Base-by-base conservation (phyloP, 495 filamentous ascomycete genomes). In the Aspergillus egyptiacus region DNA sequence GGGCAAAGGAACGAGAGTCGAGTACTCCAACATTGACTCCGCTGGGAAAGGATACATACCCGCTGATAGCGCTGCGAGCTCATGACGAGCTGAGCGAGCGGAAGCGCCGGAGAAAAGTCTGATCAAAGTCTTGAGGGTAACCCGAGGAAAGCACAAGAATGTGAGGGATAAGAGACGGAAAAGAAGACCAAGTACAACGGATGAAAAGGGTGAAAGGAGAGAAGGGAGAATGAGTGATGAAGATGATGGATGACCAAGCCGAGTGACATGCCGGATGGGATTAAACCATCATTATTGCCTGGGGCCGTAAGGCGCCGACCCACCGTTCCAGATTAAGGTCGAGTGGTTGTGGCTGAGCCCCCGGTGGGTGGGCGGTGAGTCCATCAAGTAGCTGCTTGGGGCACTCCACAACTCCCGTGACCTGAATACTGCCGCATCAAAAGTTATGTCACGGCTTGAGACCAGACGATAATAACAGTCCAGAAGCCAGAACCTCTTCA, bases 51-150 rank as follows among this genome's bases (percentile, higher is more conserved):
- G 35, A 45, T 15, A 71, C 83, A 48, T 79, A 93, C 89, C 76
- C 87, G 75, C 68, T 91, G 85, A 70, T 96, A 96, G 50, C 86
- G 82, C 72, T 88, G 86, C 62, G 85, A 75, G 76, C 84, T 89
- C 75, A 81, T 88, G 66, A 66, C 72, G 72, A 72, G 72, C 66
- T 63, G 65, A 69, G 68, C 71, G 59, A 54, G 48, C 40, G 49
- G 33, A 47, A 50, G 33, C 34, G 19, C 56, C 46, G 51, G 48
- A 51, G 46, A 31, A 50, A 52, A 38, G 43, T 39, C 33, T 51
- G 46, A 54, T 9, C n/a, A 11, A 14, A 15, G 7, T 37, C 8
- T 27, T 34, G 24, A n/a, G 28, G 31, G 17, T 37, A 38, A 19
- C n/a, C 6, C 28, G 24, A 28, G 11, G 27, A 18, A 14, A 38